Percentiles rank a stretch among this genome's conserved stretches.
Evolutionary conservation across 2,329 filamentous ascomycete species (phyloP).

Genomic region (Scorias spongiosa): DNA sequence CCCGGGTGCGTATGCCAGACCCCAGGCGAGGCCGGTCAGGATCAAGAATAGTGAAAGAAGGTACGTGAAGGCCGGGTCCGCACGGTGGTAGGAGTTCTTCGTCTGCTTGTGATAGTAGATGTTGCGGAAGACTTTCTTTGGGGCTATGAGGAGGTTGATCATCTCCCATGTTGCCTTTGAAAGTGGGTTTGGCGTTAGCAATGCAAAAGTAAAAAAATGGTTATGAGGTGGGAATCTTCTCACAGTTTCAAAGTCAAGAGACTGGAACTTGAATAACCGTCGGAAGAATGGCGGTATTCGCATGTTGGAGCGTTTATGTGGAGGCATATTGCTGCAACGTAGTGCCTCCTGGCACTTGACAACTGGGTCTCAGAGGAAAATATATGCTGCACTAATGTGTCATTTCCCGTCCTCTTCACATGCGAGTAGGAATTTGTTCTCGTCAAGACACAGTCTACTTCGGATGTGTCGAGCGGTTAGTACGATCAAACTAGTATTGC

Average conservation of each 20-base stretch:
- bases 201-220: too few species aligned
- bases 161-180: conserved; percentile 51
- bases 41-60: conserved; percentile 50
- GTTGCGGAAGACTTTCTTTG: conserved; percentile 55
- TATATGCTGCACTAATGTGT: background rate
- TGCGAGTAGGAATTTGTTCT: too few species aligned
- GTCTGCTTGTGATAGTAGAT: conserved; percentile 57
- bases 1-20: conserved; percentile 37
- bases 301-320: conserved; percentile 32
- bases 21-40: conserved; percentile 41
- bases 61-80: conserved; percentile 55
- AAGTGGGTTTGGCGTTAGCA: background rate
- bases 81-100: conserved; percentile 55
- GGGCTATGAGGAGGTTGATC: conserved; percentile 50
- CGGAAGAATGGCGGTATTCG: conserved; percentile 54
- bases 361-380: background rate
- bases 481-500: too few species aligned
- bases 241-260: conserved; percentile 58
- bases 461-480: too few species aligned
- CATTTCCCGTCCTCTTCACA: background rate
- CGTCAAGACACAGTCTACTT: too few species aligned
- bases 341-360: background rate
- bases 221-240: background rate
- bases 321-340: conserved; percentile 3
- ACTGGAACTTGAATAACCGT: conserved; percentile 54